Evolutionary conservation across 768 basidiomycete species (phyloP).

Genomic region (Collybia nuda): DNA sequence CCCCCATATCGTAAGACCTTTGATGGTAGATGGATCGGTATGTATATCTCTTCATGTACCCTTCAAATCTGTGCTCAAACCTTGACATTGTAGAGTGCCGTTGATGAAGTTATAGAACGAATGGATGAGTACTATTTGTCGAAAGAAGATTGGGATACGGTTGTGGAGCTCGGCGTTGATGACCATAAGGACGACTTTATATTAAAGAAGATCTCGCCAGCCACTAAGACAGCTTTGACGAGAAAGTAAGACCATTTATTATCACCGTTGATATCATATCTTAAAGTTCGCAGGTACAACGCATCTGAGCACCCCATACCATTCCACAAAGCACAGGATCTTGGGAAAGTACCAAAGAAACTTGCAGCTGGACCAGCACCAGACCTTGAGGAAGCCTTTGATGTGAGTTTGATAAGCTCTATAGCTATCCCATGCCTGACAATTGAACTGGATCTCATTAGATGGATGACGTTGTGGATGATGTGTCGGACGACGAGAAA

Average conservation of each 20-base stretch:
- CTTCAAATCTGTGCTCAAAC: not conserved
- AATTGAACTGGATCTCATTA: constrained; percentile 8
- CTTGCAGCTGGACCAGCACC: constrained; percentile 73
- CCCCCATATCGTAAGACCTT: constrained; percentile 75
- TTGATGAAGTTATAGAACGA: constrained; percentile 77
- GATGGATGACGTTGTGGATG: constrained; percentile 49
- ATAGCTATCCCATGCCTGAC: constrained; percentile 4
- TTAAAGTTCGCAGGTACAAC: constrained; percentile 70
- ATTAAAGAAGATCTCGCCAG: constrained; percentile 79
- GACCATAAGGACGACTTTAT: constrained; percentile 71
- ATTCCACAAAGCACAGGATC: constrained; percentile 85
- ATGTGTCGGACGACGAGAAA: constrained; percentile 50
- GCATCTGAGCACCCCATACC: constrained; percentile 87
- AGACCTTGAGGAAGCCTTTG: constrained; percentile 91
- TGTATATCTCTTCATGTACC: constrained; percentile 29
- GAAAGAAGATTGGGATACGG: constrained; percentile 95
- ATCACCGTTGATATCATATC: not conserved
- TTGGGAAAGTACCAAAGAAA: constrained; percentile 81
- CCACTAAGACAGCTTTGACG: constrained; percentile 85
- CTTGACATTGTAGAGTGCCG: constrained; percentile 54
- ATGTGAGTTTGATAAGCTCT: constrained; percentile 43
- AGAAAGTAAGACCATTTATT: constrained; percentile 55
- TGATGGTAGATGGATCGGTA: constrained; percentile 73
- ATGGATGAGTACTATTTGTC: constrained; percentile 96
- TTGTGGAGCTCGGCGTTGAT: constrained; percentile 91